phyloP scores from a whole-genome alignment of 2,329 filamentous ascomycete genomes.

The Lanzia echinophila region DNA sequence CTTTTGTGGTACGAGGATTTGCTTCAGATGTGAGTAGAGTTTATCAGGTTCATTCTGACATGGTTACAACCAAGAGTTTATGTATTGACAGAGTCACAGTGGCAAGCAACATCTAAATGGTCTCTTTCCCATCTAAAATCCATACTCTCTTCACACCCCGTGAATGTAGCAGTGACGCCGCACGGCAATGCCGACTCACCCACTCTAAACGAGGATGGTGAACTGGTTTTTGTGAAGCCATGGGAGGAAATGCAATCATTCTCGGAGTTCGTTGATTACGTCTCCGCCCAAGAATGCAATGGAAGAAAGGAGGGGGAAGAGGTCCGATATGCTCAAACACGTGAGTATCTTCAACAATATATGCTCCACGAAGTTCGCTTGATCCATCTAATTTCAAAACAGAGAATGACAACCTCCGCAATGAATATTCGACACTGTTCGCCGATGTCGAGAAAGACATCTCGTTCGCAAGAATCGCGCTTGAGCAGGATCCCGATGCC shows the following conservation, averaged over 20 bases:
- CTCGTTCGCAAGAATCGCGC: conserved; percentile 66
- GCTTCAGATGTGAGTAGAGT: conserved; percentile 35
- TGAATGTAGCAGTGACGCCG: conserved; percentile 9
- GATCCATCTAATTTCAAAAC: neutral
- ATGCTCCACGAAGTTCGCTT: neutral
- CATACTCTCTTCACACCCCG: conserved; percentile 4
- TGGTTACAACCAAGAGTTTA: neutral
- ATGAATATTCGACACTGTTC: conserved; percentile 62
- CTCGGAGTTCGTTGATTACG: conserved; percentile 51
- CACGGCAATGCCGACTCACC: conserved; percentile 46
- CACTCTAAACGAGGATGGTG: conserved; percentile 33
- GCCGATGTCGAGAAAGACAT: conserved; percentile 56
- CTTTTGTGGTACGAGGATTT: conserved; percentile 63
- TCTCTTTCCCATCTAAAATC: conserved; percentile 7
- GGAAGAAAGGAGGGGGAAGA: conserved; percentile 33
- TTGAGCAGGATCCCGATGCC: conserved; percentile 60
- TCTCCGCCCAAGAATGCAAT: conserved; percentile 48
- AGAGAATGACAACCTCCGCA: conserved; percentile 76
- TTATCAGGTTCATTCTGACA: neutral
- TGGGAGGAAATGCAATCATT: conserved; percentile 61
- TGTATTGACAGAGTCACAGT: neutral
- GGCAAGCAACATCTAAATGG: conserved; percentile 9
- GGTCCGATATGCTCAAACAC: conserved; percentile 69
- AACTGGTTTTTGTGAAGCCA: conserved; percentile 61
- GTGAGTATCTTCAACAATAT: conserved; percentile 36